Conservation (phyloP, 192 early-diverging fungal genomes). For the Entomortierella beljakovae region DNA sequence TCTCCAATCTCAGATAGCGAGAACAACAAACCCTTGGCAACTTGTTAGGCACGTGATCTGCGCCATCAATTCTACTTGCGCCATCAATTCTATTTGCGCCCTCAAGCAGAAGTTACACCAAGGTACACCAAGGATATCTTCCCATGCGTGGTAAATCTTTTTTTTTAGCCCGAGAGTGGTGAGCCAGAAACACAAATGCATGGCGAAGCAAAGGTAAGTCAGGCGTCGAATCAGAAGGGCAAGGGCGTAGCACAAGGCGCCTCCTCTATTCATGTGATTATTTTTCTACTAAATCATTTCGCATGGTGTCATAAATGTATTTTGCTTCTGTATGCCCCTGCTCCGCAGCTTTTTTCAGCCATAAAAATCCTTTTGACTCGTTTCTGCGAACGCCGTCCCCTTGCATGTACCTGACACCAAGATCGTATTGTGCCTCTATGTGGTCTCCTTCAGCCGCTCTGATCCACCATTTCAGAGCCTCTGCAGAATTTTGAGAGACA, state of each 20-base stretch:
- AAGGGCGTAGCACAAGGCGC: neutral
- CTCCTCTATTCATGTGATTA: neutral
- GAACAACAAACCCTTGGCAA: too few species aligned
- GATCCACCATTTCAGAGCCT: conserved; percentile 20
- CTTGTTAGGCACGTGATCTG: too few species aligned
- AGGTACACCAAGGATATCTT: too few species aligned
- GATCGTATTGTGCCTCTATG: conserved; percentile 36
- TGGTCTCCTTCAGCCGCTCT: conserved; percentile 54
- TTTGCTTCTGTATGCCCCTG: conserved; percentile 20
- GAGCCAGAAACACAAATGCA: too few species aligned
- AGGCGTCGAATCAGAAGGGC: too few species aligned
- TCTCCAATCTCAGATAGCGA: too few species aligned
- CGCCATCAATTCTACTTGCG: too few species aligned
- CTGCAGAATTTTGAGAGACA: neutral
- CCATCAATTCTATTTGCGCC: too few species aligned
- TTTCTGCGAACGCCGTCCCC: conserved; percentile 51
- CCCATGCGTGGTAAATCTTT: too few species aligned
- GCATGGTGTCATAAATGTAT: neutral
- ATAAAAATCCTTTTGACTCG: conserved; percentile 27
- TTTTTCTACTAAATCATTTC: neutral
- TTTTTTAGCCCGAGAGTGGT: too few species aligned
- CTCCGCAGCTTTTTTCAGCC: conserved; percentile 36
- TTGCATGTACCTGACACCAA: conserved; percentile 47
- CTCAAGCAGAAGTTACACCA: too few species aligned
- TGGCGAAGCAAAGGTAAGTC: too few species aligned